Evolutionary conservation across 352 stramenopile genomes (phyloP).

Genomic region (Pythium dissimile): DNA sequence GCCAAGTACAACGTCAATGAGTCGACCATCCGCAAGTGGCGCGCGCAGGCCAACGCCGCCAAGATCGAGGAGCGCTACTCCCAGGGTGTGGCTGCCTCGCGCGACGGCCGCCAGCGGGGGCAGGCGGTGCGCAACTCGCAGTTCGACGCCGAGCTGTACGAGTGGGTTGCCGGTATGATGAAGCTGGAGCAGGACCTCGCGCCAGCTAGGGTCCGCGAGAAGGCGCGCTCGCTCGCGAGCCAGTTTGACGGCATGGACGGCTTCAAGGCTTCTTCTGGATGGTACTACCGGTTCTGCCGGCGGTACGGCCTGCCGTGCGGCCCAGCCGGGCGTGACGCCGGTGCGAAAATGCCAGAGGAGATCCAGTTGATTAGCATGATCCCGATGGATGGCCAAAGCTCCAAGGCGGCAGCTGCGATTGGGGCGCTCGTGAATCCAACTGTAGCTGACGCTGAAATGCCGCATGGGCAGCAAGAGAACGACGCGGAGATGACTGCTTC

Average conservation of each 20-base stretch:
- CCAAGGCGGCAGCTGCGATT: background rate
- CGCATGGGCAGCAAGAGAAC: background rate
- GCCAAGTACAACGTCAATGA: constrained; percentile 47
- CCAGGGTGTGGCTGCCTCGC: constrained; percentile 26
- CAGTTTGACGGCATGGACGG: constrained; percentile 32
- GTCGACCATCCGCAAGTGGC: constrained; percentile 63
- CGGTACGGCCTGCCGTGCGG: constrained; percentile 33
- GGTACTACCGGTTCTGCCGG: constrained; percentile 53
- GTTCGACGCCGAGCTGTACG: constrained; percentile 40
- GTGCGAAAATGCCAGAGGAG: background rate
- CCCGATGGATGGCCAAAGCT: too few relatives aligned
- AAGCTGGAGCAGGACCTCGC: constrained; percentile 22
- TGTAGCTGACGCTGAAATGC: background rate
- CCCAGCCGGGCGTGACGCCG: background rate
- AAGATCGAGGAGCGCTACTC: constrained; percentile 40
- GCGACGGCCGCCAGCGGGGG: constrained; percentile 35
- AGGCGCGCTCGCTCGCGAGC: constrained; percentile 30
- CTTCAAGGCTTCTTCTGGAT: constrained; percentile 55
- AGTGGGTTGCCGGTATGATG: constrained; percentile 30
- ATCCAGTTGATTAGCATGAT: background rate
- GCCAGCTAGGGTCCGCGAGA: constrained; percentile 29
- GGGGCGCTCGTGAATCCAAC: background rate
- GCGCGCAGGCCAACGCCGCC: constrained; percentile 29
- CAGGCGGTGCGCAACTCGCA: constrained; percentile 33
- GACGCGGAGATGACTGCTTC: background rate